Percentiles rank a stretch among this genome's conserved stretches.
Evolutionary conservation across 371 early-diverging fungal species (phyloP).

Genomic region (Rhizopus arrhizus): DNA sequence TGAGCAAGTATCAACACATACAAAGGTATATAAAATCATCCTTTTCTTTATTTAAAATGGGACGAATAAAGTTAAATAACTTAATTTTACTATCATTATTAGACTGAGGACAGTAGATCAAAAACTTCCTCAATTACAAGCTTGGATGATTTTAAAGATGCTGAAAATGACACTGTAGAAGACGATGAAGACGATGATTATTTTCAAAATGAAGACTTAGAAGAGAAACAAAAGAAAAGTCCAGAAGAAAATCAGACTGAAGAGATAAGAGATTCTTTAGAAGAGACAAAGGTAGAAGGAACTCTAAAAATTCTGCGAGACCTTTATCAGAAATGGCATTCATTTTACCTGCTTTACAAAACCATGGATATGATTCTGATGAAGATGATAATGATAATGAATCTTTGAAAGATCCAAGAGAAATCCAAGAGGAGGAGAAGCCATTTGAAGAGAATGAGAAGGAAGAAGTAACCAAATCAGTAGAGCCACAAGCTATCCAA

Average conservation of each 20-base stretch:
- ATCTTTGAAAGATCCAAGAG: slow-evolving; percentile 20
- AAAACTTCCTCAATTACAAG: slow-evolving; percentile 23
- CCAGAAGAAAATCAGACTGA: slow-evolving; percentile 6
- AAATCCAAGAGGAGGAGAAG: neutral
- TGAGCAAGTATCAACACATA: neutral
- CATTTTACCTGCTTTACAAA: slow-evolving; percentile 31
- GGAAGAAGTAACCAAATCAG: neutral
- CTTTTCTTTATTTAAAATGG: neutral
- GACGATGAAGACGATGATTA: slow-evolving; percentile 28
- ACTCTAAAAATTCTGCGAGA: neutral
- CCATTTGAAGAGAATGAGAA: neutral
- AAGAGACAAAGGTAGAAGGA: slow-evolving; percentile 11
- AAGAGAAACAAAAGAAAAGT: neutral
- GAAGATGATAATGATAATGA: slow-evolving; percentile 20
- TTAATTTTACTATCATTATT: neutral
- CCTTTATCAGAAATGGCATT: slow-evolving; percentile 22
- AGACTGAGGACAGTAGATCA: slow-evolving; percentile 8
- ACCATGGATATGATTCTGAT: slow-evolving; percentile 20
- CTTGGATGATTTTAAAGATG: slow-evolving; percentile 24
- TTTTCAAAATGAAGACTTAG: slow-evolving; percentile 17
- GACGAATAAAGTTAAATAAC: neutral
- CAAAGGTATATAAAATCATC: neutral
- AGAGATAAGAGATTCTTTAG: slow-evolving; percentile 1
- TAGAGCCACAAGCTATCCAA: slow-evolving; percentile 4
- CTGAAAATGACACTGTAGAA: slow-evolving; percentile 16